Conservation (phyloP, 106 monocot species). For the Alisma plantagoaquatica region DNA sequence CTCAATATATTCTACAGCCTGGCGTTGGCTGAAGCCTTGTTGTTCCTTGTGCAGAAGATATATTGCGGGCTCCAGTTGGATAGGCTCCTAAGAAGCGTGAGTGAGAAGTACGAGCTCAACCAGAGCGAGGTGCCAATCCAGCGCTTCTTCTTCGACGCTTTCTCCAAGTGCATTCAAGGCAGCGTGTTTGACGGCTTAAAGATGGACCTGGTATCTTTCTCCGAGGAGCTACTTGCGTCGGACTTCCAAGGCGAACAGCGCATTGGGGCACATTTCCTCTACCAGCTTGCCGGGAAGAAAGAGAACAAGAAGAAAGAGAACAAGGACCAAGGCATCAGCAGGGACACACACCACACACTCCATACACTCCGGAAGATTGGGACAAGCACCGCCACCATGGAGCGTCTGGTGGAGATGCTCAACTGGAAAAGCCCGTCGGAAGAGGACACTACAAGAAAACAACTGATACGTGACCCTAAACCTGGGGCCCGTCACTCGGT, state of each 20-base stretch:
- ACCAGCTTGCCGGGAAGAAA: too few relatives aligned
- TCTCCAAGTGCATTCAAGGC: slow-evolving; percentile 49
- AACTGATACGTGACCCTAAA: too few relatives aligned
- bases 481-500: too few relatives aligned
- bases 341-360: slow-evolving; percentile 16
- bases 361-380: slow-evolving; percentile 51
- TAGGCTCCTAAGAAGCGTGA: slow-evolving; percentile 35
- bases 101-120: slow-evolving; percentile 37
- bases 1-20: slow-evolving; percentile 67
- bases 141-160: slow-evolving; percentile 70
- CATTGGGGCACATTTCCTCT: slow-evolving; percentile 50
- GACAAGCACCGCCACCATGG: slow-evolving; percentile 29
- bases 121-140: slow-evolving; percentile 22
- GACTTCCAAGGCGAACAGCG: slow-evolving; percentile 59
- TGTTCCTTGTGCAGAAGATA: slow-evolving; percentile 48
- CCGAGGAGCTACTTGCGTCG: slow-evolving; percentile 38
- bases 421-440: slow-evolving; percentile 55
- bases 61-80: slow-evolving; percentile 42
- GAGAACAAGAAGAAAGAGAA: too few relatives aligned
- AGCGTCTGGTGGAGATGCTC: slow-evolving; percentile 66
- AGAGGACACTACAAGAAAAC: too few relatives aligned
- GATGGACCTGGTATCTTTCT: slow-evolving; percentile 62
- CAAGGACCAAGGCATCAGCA: slow-evolving; percentile 27
- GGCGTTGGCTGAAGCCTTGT: slow-evolving; percentile 53
- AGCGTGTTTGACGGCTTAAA: slow-evolving; percentile 87